Conservation (phyloP, 2,329 filamentous ascomycete species). For the Venturia carpophila region DNA sequence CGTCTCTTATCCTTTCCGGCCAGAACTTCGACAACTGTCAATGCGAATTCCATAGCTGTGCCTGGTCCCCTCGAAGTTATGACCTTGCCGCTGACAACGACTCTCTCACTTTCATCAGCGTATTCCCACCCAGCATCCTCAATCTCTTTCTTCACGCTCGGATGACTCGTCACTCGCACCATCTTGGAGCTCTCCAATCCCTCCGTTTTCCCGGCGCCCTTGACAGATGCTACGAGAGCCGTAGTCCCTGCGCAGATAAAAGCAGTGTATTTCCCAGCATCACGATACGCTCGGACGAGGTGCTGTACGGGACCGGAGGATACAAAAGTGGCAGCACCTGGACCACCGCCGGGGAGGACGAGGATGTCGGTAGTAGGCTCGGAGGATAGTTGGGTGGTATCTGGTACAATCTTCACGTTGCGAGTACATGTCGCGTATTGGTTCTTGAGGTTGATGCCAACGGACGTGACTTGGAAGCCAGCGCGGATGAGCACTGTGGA, state of each 20-base stretch:
- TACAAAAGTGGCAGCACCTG: slow-evolving; percentile 32
- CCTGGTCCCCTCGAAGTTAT: slow-evolving; percentile 34
- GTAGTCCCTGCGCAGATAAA: slow-evolving; percentile 35
- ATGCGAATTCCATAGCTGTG: slow-evolving; percentile 32
- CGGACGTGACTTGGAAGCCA: slow-evolving; percentile 31
- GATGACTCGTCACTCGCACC: slow-evolving; percentile 24
- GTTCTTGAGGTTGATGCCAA: slow-evolving; percentile 30
- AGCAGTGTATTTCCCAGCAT: slow-evolving; percentile 28
- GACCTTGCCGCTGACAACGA: slow-evolving; percentile 28
- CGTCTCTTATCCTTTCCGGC: slow-evolving; percentile 40
- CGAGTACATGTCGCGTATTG: slow-evolving; percentile 26
- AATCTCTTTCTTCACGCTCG: slow-evolving; percentile 31
- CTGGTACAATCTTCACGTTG: slow-evolving; percentile 32
- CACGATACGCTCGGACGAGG: slow-evolving; percentile 28
- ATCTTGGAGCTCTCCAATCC: slow-evolving; percentile 16
- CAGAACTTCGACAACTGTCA: slow-evolving; percentile 33
- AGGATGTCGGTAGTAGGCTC: slow-evolving; percentile 28
- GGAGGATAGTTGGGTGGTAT: slow-evolving; percentile 25
- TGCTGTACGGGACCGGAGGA: slow-evolving; percentile 23
- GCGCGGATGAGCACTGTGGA: slow-evolving; percentile 32
- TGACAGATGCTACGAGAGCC: slow-evolving; percentile 28
- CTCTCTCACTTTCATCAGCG: slow-evolving; percentile 30
- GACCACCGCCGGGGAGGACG: slow-evolving; percentile 33
- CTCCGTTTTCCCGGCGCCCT: slow-evolving; percentile 11
- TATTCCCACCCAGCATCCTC: slow-evolving; percentile 29